Conservation (phyloP, 2,329 filamentous ascomycete genomes). For the Sclerotinia spermophila region DNA sequence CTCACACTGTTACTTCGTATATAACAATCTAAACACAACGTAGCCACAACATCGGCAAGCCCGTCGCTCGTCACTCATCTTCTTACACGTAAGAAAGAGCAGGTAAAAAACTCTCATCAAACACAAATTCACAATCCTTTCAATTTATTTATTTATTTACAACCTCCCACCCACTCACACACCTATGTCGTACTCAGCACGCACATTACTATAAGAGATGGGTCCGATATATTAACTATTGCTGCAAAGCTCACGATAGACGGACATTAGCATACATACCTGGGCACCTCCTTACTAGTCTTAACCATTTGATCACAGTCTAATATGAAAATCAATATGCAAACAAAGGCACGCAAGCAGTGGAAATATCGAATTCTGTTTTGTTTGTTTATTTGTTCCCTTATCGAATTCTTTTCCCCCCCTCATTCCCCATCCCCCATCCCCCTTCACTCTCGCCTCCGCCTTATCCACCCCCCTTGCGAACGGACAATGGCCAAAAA, state of each 20-base stretch:
- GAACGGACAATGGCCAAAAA: not conserved
- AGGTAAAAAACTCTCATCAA: slow-evolving; percentile 8
- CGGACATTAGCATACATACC: slow-evolving; percentile 16
- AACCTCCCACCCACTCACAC: too few relatives aligned
- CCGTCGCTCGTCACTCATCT: slow-evolving; percentile 14
- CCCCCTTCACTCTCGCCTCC: not conserved
- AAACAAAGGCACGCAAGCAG: slow-evolving; percentile 10
- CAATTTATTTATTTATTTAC: too few relatives aligned
- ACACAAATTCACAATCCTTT: not conserved
- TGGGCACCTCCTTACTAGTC: not conserved
- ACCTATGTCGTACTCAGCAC: not conserved
- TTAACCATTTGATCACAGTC: not conserved
- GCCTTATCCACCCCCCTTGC: not conserved
- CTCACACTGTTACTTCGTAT: slow-evolving; percentile 16
- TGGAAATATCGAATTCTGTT: not conserved
- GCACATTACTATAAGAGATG: slow-evolving; percentile 11
- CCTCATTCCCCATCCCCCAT: too few relatives aligned
- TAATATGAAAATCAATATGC: slow-evolving; percentile 5
- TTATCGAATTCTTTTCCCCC: not conserved
- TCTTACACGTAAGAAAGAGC: slow-evolving; percentile 5
- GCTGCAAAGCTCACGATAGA: slow-evolving; percentile 17
- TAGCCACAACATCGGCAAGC: slow-evolving; percentile 17
- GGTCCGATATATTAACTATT: slow-evolving; percentile 13
- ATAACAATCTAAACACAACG: slow-evolving; percentile 6
- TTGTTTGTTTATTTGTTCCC: not conserved